A percentile compares a stretch with the other conserved stretches of the same genome.
These are phyloP conservation scores for Spencermartinsiella europaea DNA, from an alignment of 805 yeast genomes.

Conservation along the genomic window DNA sequence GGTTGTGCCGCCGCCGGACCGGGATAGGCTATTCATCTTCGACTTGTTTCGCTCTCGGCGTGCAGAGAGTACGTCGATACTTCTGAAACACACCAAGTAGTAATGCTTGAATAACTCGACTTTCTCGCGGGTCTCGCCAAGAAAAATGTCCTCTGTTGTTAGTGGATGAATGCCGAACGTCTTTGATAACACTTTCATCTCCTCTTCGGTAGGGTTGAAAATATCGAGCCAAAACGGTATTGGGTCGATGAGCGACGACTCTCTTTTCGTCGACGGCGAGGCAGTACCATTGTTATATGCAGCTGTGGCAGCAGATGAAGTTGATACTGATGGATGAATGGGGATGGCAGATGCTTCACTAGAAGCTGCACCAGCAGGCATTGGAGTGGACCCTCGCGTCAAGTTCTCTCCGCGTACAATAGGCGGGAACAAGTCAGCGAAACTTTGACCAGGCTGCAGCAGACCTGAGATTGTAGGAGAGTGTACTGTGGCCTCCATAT, in stretches of 20 bases:
- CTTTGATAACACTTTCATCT: conserved; percentile 85
- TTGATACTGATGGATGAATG: not conserved
- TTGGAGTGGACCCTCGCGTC: not conserved
- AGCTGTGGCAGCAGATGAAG: not conserved
- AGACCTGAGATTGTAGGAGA: conserved; percentile 84
- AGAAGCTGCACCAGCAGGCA: not conserved
- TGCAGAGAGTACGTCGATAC: conserved; percentile 57
- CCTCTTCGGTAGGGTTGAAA: conserved; percentile 90
- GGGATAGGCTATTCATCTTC: not conserved
- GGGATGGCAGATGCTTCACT: not conserved
- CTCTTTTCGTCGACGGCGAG: conserved; percentile 1
- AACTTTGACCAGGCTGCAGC: conserved; percentile 54
- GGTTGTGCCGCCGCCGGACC: not conserved
- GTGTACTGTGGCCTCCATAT: conserved; percentile 82
- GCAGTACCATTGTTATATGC: not conserved
- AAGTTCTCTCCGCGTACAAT: not conserved
- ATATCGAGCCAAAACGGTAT: conserved; percentile 87
- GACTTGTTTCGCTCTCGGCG: not conserved
- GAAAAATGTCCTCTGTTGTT: conserved; percentile 89
- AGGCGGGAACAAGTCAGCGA: conserved; percentile 55
- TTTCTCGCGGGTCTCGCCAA: conserved; percentile 93
- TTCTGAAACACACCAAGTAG: conserved; percentile 84
- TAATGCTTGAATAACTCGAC: conserved; percentile 89
- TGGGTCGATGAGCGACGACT: conserved; percentile 10
- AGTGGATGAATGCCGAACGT: conserved; percentile 94